Percentiles rank a stretch among this genome's conserved stretches.
Evolutionary conservation across 2,329 filamentous ascomycete species (phyloP).

Genomic region (Chlorencoelia australis): DNA sequence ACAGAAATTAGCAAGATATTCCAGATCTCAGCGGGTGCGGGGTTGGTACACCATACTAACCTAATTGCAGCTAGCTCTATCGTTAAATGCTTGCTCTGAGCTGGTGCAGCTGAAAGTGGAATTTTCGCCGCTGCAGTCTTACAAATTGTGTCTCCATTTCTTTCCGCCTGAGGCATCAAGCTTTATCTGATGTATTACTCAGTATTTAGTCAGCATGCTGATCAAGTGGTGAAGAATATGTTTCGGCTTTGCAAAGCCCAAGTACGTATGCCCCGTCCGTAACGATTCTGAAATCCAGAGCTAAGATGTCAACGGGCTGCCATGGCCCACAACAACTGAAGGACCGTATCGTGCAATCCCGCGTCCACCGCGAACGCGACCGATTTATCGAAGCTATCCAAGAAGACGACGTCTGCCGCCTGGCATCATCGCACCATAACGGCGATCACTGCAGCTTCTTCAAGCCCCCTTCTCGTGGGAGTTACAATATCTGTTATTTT

Average conservation of each 20-base stretch:
- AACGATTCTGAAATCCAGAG: background rate
- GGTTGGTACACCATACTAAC: too few relatives aligned
- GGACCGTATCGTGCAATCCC: slow-evolving; percentile 2
- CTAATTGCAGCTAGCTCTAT: too few relatives aligned
- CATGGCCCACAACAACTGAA: slow-evolving; percentile 3
- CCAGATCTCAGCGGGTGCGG: too few relatives aligned
- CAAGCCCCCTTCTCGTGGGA: slow-evolving; percentile 11
- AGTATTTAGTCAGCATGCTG: background rate
- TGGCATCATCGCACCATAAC: slow-evolving; percentile 6
- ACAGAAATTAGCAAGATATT: too few relatives aligned
- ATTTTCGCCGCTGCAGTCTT: background rate
- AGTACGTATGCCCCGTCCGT: background rate
- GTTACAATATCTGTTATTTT: slow-evolving; percentile 19
- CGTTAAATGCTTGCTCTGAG: too few relatives aligned
- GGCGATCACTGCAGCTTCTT: slow-evolving; percentile 14
- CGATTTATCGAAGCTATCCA: slow-evolving; percentile 4
- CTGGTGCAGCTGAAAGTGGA: background rate
- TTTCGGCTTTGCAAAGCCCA: background rate
- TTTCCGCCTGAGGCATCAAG: background rate
- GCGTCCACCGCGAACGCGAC: slow-evolving; percentile 3
- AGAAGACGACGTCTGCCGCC: slow-evolving; percentile 4
- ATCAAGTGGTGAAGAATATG: background rate
- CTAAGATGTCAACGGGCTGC: background rate
- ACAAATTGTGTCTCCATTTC: background rate
- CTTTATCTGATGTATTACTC: background rate